Percentiles rank a stretch among this genome's conserved stretches.
These are phyloP conservation scores for Phytophthora cryptogea DNA, from an alignment of 352 stramenopile species.

Conservation along the genomic window DNA sequence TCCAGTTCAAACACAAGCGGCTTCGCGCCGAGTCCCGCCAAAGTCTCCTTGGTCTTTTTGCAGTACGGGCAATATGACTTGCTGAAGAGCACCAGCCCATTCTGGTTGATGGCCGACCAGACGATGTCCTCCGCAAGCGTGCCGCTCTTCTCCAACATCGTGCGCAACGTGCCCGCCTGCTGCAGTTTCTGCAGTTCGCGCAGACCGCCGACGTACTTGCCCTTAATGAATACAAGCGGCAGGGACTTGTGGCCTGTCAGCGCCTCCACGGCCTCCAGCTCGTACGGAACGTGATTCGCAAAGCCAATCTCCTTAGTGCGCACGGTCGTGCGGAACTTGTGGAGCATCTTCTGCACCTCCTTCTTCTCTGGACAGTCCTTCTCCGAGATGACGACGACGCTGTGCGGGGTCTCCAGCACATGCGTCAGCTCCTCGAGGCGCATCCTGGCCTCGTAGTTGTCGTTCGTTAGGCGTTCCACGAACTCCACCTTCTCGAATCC, in stretches of 20 bases:
- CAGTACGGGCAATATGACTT: conserved; percentile 90
- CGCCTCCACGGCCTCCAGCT: conserved; percentile 77
- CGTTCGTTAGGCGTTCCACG: conserved; percentile 61
- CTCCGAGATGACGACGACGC: conserved; percentile 95
- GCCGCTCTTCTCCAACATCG: conserved; percentile 84
- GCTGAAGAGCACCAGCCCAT: conserved; percentile 81
- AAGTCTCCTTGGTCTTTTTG: conserved; percentile 82
- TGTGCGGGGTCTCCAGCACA: conserved; percentile 76
- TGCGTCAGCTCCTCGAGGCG: conserved; percentile 78
- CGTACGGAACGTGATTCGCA: conserved; percentile 59
- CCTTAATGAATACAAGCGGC: conserved; percentile 96
- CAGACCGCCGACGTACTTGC: conserved; percentile 93
- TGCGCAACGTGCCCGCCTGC: conserved; percentile 76
- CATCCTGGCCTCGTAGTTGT: conserved; percentile 53
- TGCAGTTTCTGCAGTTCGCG: conserved; percentile 92
- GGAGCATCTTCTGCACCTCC: conserved; percentile 86
- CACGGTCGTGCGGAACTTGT: conserved; percentile 62
- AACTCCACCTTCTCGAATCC: conserved; percentile 77
- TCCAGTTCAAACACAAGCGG: conserved; percentile 81
- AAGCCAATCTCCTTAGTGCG: conserved; percentile 66
- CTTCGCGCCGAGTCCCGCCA: conserved; percentile 62
- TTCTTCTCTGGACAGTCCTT: conserved; percentile 93
- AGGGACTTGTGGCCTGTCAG: conserved; percentile 92
- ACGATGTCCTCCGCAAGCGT: conserved; percentile 76
- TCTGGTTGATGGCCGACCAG: conserved; percentile 70